These are phyloP conservation scores for Scheffersomyces segobiensis DNA, from an alignment of 1,139 yeast species.

Conservation along the genomic window DNA sequence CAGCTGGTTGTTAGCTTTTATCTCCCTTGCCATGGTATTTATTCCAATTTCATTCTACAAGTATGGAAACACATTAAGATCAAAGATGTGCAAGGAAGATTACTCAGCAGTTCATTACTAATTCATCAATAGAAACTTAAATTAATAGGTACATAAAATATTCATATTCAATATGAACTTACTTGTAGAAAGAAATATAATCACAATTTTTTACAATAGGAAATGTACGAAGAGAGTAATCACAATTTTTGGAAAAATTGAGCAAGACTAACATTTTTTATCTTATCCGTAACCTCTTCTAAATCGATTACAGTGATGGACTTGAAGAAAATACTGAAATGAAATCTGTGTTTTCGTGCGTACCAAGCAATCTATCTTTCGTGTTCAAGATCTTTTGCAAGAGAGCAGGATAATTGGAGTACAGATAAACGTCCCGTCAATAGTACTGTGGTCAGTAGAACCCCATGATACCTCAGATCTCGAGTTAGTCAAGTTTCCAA, in stretches of 20 bases:
- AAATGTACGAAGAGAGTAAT: neutral
- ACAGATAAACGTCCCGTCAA: conserved; percentile 83
- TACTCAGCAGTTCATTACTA: conserved; percentile 32
- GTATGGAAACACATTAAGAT: conserved; percentile 67
- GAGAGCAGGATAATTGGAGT: conserved; percentile 44
- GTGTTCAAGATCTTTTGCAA: conserved; percentile 1
- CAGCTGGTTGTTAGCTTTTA: conserved; percentile 77
- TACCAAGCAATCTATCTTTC: conserved; percentile 12
- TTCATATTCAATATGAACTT: neutral
- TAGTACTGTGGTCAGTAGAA: conserved; percentile 88
- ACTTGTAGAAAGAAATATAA: neutral
- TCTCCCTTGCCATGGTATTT: conserved; percentile 79
- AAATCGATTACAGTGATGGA: conserved; percentile 11
- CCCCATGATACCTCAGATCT: conserved; percentile 86
- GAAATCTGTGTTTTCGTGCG: conserved; percentile 18
- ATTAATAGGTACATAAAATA: no score
- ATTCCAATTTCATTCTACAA: conserved; percentile 78
- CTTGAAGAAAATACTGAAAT: conserved; percentile 15
- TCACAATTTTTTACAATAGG: neutral
- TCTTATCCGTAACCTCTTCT: conserved; percentile 10
- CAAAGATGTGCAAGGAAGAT: conserved; percentile 65
- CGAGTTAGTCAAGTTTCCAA: conserved; percentile 61
- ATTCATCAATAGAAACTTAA: neutral
- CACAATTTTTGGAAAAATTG: neutral
- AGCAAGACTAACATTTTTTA: conserved; percentile 3